Evolutionary conservation across 805 yeast species (phyloP).

Genomic region (Grigorovia jiainica): DNA sequence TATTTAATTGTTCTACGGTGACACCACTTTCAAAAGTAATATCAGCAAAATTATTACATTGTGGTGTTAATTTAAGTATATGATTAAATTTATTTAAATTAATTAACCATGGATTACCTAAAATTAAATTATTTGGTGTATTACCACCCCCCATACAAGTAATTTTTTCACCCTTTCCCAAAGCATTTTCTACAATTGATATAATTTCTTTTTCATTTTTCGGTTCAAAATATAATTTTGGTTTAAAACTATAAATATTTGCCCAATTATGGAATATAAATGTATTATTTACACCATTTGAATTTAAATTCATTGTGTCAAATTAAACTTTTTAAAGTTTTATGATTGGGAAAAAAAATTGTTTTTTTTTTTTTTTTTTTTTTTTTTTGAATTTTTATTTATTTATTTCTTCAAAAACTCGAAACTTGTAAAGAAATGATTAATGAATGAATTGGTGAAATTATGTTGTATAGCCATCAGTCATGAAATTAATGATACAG

Average conservation of each 20-base stretch:
- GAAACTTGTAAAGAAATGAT: too few species aligned
- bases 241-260: slow-evolving; percentile 68
- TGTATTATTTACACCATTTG: slow-evolving; percentile 17
- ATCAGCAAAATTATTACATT: slow-evolving; percentile 51
- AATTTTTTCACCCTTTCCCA: slow-evolving; percentile 48
- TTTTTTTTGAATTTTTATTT: too few species aligned
- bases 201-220: slow-evolving; percentile 54
- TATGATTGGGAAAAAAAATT: too few species aligned
- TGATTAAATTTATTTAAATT: slow-evolving; percentile 67
- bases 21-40: slow-evolving; percentile 93
- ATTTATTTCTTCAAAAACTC: too few species aligned
- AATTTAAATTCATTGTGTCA: neutral
- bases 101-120: slow-evolving; percentile 81
- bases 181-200: slow-evolving; percentile 58
- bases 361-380: too few species aligned
- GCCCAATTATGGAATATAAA: slow-evolving; percentile 62
- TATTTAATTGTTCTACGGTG: slow-evolving; percentile 65
- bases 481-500: too few species aligned
- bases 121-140: slow-evolving; percentile 85
- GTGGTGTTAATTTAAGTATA: slow-evolving; percentile 25
- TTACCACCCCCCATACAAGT: slow-evolving; percentile 91
- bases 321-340: too few species aligned
- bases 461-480: too few species aligned
- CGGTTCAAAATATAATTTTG: slow-evolving; percentile 77
- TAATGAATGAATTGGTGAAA: too few species aligned